Evolutionary conservation across 2,329 filamentous ascomycete species (phyloP).

Genomic region (Pseudogymnoascus sp.): DNA sequence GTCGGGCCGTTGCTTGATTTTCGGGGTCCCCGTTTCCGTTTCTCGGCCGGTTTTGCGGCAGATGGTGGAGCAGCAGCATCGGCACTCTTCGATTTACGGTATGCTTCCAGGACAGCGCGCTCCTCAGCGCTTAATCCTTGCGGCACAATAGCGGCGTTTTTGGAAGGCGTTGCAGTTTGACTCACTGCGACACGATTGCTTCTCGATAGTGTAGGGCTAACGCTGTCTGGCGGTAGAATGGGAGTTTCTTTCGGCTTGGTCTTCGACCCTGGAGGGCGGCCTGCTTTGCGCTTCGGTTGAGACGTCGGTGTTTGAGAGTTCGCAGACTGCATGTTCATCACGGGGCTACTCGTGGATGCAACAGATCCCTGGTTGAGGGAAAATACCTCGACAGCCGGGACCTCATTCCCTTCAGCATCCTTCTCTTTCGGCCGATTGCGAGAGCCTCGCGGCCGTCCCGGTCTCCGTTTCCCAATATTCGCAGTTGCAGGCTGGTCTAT

Average conservation of each 20-base stretch:
- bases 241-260: background rate
- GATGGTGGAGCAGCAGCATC: conserved; percentile 14
- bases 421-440: conserved; percentile 40
- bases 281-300: background rate
- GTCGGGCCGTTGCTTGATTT: background rate
- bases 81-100: conserved; percentile 18
- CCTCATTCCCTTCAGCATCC: conserved; percentile 7
- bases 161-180: background rate
- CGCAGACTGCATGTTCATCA: background rate
- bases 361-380: background rate
- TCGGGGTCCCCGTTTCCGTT: background rate
- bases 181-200: background rate
- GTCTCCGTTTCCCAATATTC: conserved; percentile 25
- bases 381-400: background rate
- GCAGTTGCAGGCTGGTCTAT: conserved; percentile 10
- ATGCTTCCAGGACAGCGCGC: conserved; percentile 27
- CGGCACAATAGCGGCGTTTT: conserved; percentile 2
- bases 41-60: background rate
- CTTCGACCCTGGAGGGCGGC: background rate
- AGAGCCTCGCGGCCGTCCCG: conserved; percentile 44
- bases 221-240: background rate
- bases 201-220: background rate
- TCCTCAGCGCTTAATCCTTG: conserved; percentile 26
- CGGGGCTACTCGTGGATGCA: background rate
- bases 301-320: background rate